Base-by-base conservation (phyloP, 345 rosid genomes). In the Brassica cretica region DNA sequence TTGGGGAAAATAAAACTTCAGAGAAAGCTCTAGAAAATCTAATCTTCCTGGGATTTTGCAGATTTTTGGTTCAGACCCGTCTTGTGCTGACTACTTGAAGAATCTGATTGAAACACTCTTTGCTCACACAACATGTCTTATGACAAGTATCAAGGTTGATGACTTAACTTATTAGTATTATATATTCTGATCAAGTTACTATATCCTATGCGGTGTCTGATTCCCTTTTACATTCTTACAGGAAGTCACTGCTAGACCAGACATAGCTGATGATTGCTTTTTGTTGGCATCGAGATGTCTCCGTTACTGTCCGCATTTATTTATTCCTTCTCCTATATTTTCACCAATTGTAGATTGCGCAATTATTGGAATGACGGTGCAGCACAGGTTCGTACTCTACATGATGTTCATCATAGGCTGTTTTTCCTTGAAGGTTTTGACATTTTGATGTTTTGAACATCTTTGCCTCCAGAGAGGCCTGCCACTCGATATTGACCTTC, bases 61-160 rank as follows among this genome's bases (percentile, higher is more conserved):
- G 98, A 91, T 93, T 79, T 96, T 96, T 87, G 98, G 99, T 64
- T 91, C 98, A 8, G 99, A 96, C 73, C 97, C 91, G 73, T 82
- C 96, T 67, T 93, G 97, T 86, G 90, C 98, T 14, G 72, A 44
- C 83, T 93, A 96, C 85, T 85, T 96, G 30, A 89, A 88, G 79
- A 95, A 78, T 85, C 86, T 95, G 87, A 91, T 93, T 74, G 98
- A 91, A 86, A 90, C 90, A 2, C 94, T 96, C 68, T 96, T 93
- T 83, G 82, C 81, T 68, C 92, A 86, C 74, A 95, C 99, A n/a
- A 84, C 87, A 12, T 87, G 91, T 79, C 92, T 90, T 71, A 90
- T 95, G 64, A 89, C 93, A 37, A 91, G 84, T 85, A 95, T 95
- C 70, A 87, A 95, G 94, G 98, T 91, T 61, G 70, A 65, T 56